Conservation (phyloP, 1,139 yeast species). For the Barnettozyma hawaiiensis region DNA sequence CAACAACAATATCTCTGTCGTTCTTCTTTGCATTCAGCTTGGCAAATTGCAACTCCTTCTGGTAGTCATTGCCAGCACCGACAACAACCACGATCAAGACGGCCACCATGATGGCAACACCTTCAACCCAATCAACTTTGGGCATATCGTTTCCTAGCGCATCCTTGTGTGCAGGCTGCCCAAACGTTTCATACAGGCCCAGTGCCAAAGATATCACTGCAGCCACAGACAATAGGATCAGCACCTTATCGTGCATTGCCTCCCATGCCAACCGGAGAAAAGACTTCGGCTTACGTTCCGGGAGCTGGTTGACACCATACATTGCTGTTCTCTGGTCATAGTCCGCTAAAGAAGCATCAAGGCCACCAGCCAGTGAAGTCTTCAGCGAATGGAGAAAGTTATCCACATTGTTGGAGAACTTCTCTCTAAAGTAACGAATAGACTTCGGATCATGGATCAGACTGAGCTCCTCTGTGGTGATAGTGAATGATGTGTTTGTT, state of each 20-base stretch:
- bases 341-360: constrained; percentile 31
- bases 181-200: constrained; percentile 90
- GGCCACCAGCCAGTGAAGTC: constrained; percentile 42
- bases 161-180: constrained; percentile 72
- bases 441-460: constrained; percentile 34
- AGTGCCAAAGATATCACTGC: constrained; percentile 85
- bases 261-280: constrained; percentile 67
- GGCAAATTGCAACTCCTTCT: constrained; percentile 91
- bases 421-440: constrained; percentile 23
- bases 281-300: constrained; percentile 61
- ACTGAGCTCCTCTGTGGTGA: constrained; percentile 25
- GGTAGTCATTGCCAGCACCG: constrained; percentile 93
- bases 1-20: constrained; percentile 72
- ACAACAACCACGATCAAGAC: constrained; percentile 85
- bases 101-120: constrained; percentile 94
- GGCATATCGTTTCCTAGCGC: constrained; percentile 71
- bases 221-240: constrained; percentile 76
- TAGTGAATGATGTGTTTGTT: constrained; percentile 5
- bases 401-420: constrained; percentile 23
- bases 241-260: constrained; percentile 87
- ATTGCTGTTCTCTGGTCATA: constrained; percentile 20
- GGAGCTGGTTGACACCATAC: constrained; percentile 69
- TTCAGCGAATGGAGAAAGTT: constrained; percentile 28
- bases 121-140: constrained; percentile 95
- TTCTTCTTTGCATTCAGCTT: constrained; percentile 83